Conservation (phyloP, 225 moss, liverwort and hornwort genomes). For the Polytrichum formosum region DNA sequence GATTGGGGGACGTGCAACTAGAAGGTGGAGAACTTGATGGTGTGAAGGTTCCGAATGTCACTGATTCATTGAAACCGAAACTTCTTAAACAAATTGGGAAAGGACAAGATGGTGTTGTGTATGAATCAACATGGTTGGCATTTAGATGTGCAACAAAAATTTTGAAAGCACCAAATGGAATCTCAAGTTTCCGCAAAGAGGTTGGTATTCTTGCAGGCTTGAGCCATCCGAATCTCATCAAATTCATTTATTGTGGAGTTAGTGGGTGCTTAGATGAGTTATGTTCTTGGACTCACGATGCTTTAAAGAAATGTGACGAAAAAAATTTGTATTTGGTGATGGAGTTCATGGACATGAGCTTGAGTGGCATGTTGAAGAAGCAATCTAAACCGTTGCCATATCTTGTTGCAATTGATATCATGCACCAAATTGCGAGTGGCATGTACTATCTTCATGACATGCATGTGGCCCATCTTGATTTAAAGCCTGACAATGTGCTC, state of each 20-base stretch:
- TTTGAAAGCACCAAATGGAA: background rate
- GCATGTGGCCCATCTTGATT: background rate
- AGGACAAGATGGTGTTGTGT: background rate
- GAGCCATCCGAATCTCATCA: constrained; percentile 18
- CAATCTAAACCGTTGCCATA: background rate
- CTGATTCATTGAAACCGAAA: background rate
- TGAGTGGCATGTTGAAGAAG: background rate
- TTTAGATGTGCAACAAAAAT: constrained; percentile 18
- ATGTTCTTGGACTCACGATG: too few relatives aligned
- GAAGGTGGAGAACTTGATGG: background rate
- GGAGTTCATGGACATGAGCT: background rate
- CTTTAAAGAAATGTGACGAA: too few relatives aligned
- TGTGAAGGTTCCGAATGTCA: background rate
- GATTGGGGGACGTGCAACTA: background rate
- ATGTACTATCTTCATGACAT: background rate
- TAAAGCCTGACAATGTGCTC: constrained; percentile 7
- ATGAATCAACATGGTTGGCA: background rate
- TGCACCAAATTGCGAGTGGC: too few relatives aligned
- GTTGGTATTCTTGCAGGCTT: constrained; percentile 6
- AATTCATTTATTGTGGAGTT: constrained; percentile 17
- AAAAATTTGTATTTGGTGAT: background rate
- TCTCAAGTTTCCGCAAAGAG: constrained; percentile 6
- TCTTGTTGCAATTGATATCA: background rate
- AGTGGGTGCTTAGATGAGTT: background rate
- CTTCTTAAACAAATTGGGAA: background rate